Evolutionary conservation across 1,284 basidiomycete genomes (phyloP).

Genomic region (Paramarasmius palmivorus): DNA sequence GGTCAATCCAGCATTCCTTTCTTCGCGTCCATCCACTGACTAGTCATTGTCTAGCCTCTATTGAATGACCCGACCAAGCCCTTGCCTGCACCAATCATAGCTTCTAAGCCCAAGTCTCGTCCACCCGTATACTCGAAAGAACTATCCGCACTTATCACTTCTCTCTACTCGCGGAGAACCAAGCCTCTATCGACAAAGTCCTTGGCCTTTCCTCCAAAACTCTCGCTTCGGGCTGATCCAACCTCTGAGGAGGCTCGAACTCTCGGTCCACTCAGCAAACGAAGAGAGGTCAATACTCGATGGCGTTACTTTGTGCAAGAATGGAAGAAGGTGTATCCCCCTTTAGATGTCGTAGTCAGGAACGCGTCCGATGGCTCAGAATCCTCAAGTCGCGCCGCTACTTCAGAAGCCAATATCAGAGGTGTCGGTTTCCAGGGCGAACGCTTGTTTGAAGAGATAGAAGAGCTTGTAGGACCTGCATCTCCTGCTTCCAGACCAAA

Average conservation of each 20-base stretch:
- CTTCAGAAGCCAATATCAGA: conserved; percentile 28
- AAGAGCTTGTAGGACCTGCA: conserved; percentile 45
- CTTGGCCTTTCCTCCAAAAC: conserved; percentile 49
- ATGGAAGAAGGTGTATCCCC: conserved; percentile 55
- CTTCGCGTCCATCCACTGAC: conserved; percentile 12
- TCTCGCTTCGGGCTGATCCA: conserved; percentile 59
- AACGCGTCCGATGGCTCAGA: conserved; percentile 8
- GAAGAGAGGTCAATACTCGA: conserved; percentile 72
- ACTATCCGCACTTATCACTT: conserved; percentile 60
- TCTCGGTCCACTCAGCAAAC: conserved; percentile 66
- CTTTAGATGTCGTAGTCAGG: conserved; percentile 48
- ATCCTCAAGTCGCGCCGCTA: conserved; percentile 15
- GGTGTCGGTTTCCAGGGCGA: conserved; percentile 45
- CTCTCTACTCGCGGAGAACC: conserved; percentile 44
- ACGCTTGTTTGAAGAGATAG: conserved; percentile 47
- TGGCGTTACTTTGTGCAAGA: conserved; percentile 64
- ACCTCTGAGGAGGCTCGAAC: conserved; percentile 57
- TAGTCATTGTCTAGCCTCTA: conserved; percentile 45
- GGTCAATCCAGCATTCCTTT: conserved; percentile 35
- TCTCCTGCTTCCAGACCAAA: conserved; percentile 21
- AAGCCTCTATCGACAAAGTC: conserved; percentile 38
- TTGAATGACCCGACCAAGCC: conserved; percentile 43
- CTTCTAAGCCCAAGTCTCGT: conserved; percentile 49
- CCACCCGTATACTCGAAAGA: conserved; percentile 66
- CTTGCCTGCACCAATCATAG: conserved; percentile 48